These are phyloP conservation scores for Zygotorulaspora mrakii DNA, from an alignment of 1,139 yeast species.

Conservation along the genomic window DNA sequence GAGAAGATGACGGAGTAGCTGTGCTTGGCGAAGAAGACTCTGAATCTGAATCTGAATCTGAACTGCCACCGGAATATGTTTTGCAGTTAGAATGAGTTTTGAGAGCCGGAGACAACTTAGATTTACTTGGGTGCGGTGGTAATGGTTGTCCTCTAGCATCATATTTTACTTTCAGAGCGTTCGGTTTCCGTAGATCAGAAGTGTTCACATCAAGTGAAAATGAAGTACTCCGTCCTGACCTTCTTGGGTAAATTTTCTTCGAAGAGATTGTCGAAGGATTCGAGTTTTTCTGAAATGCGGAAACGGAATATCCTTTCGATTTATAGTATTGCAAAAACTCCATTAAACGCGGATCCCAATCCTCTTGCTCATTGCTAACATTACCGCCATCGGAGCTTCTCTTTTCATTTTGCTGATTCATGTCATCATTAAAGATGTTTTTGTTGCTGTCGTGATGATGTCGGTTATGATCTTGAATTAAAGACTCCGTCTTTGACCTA, in stretches of 20 bases:
- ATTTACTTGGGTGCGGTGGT: slow-evolving; percentile 46
- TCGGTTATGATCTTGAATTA: slow-evolving; percentile 11
- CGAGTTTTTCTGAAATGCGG: slow-evolving; percentile 30
- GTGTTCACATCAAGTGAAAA: slow-evolving; percentile 17
- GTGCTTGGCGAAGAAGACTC: slow-evolving; percentile 9
- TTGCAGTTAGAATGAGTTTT: slow-evolving; percentile 15
- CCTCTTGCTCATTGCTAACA: slow-evolving; percentile 12
- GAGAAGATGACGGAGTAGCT: slow-evolving; percentile 22
- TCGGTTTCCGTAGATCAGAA: slow-evolving; percentile 3
- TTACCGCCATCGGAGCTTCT: background rate
- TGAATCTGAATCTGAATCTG: slow-evolving; percentile 27
- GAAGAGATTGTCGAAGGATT: background rate
- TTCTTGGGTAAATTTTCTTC: slow-evolving; percentile 4
- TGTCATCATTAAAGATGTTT: slow-evolving; percentile 2
- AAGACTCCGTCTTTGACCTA: slow-evolving; percentile 18
- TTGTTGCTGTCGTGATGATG: slow-evolving; percentile 8
- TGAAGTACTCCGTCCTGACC: slow-evolving; percentile 10
- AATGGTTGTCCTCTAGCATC: slow-evolving; percentile 43
- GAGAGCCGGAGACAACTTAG: slow-evolving; percentile 49
- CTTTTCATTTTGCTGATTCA: background rate
- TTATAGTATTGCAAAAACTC: slow-evolving; percentile 54
- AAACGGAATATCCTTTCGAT: slow-evolving; percentile 35
- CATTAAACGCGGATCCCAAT: slow-evolving; percentile 52
- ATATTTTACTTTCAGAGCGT: slow-evolving; percentile 16
- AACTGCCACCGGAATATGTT: slow-evolving; percentile 13